Evolutionary conservation across 2,329 filamentous ascomycete species (phyloP).

Genomic region (Claviceps sp.): DNA sequence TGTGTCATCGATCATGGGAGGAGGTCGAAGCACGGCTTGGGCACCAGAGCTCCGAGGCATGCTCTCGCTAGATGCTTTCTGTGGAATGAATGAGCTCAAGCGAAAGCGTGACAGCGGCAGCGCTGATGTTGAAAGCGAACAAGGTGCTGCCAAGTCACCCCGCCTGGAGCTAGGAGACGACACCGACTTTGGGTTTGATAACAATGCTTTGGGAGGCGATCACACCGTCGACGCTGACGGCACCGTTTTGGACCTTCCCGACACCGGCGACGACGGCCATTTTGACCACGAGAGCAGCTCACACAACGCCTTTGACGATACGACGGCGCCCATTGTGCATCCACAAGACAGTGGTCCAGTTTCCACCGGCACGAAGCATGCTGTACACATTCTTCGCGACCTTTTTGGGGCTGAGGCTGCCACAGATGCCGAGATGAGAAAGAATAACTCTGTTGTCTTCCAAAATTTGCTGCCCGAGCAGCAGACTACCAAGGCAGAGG

Average conservation of each 20-base stretch:
- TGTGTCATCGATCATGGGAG: conserved; percentile 73
- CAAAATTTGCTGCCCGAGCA: conserved; percentile 79
- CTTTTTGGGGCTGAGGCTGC: conserved; percentile 66
- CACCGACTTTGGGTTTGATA: conserved; percentile 36
- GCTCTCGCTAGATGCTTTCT: conserved; percentile 72
- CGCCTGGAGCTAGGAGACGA: conserved; percentile 56
- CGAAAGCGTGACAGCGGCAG: conserved; percentile 85
- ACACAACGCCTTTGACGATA: conserved; percentile 62
- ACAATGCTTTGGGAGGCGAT: conserved; percentile 35
- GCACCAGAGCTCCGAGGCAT: conserved; percentile 88
- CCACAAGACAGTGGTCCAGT: conserved; percentile 76
- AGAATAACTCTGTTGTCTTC: conserved; percentile 68
- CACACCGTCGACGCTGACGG: conserved; percentile 43
- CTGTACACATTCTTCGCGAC: conserved; percentile 86
- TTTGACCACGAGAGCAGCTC: conserved; percentile 30
- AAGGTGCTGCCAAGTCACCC: conserved; percentile 52
- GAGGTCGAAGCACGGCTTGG: conserved; percentile 66
- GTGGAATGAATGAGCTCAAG: conserved; percentile 69
- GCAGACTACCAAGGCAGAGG: conserved; percentile 71
- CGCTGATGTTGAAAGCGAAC: conserved; percentile 61
- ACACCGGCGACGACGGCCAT: conserved; percentile 31
- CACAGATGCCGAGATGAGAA: conserved; percentile 55
- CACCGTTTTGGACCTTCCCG: conserved; percentile 52
- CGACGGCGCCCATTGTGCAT: conserved; percentile 60
- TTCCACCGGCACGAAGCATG: conserved; percentile 84